A percentile compares a stretch with the other conserved stretches of the same genome.
Conservation (phyloP, 2,329 filamentous ascomycete genomes). For the Hypoxylon sp. region DNA sequence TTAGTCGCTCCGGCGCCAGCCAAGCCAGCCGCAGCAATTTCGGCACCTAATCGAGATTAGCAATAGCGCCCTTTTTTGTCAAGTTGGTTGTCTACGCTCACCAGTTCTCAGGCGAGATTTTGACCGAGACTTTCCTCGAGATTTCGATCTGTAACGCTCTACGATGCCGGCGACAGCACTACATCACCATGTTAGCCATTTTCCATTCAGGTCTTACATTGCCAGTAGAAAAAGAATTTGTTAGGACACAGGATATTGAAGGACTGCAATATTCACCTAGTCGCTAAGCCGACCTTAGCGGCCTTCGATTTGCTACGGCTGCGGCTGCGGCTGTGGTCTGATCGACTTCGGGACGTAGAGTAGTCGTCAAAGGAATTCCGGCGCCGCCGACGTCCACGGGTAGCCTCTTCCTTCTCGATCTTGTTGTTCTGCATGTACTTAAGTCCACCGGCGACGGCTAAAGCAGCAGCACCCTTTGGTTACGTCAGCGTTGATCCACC, state of each 20-base stretch:
- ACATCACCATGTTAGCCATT: slow-evolving; percentile 29
- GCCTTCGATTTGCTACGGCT: slow-evolving; percentile 55
- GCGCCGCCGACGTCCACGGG: slow-evolving; percentile 66
- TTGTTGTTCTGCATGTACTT: slow-evolving; percentile 73
- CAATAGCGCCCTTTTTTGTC: not conserved
- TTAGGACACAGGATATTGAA: not conserved
- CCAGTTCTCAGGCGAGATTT: slow-evolving; percentile 60
- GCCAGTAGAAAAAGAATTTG: not conserved
- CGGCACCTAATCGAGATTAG: slow-evolving; percentile 55
- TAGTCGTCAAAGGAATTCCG: slow-evolving; percentile 59
- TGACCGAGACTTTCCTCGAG: slow-evolving; percentile 55
- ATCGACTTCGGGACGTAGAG: slow-evolving; percentile 60
- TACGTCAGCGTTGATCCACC: slow-evolving; percentile 13
- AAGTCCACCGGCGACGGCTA: slow-evolving; percentile 73
- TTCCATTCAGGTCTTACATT: not conserved
- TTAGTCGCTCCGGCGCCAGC: slow-evolving; percentile 71
- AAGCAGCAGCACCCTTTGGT: slow-evolving; percentile 63
- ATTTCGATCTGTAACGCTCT: slow-evolving; percentile 67
- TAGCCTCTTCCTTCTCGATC: slow-evolving; percentile 68
- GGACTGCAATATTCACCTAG: slow-evolving; percentile 52
- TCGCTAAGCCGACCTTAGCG: slow-evolving; percentile 69
- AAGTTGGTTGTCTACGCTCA: slow-evolving; percentile 25
- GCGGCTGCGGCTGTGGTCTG: slow-evolving; percentile 57
- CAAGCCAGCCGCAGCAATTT: slow-evolving; percentile 70
- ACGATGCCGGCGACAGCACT: slow-evolving; percentile 68